These are phyloP conservation scores for Aspergillus ibericus DNA, from an alignment of 2,329 filamentous ascomycete genomes.

Conservation along the genomic window DNA sequence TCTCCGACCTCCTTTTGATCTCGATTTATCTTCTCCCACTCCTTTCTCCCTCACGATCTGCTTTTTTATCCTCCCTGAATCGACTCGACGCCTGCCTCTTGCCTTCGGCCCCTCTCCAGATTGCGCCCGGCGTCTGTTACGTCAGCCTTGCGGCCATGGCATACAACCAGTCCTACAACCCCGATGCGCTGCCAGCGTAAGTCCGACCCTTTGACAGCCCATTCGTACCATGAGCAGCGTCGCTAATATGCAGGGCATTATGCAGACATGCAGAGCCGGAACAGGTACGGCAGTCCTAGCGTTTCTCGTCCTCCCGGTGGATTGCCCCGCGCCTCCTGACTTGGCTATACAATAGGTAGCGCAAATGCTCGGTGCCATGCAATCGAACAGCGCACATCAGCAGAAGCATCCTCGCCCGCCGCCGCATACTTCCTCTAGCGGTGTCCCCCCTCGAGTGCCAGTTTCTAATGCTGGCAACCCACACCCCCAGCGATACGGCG, in stretches of 20 bases:
- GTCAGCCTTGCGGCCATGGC: conserved; percentile 64
- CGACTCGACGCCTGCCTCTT: conserved; percentile 2
- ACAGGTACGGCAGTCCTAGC: conserved; percentile 49
- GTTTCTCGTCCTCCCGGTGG: neutral
- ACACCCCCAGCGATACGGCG: conserved; percentile 18
- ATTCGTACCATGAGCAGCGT: neutral
- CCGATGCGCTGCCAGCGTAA: conserved; percentile 90
- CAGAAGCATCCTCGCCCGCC: conserved; percentile 32
- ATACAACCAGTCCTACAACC: conserved; percentile 90
- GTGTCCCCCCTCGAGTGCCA: conserved; percentile 27
- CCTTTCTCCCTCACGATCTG: neutral
- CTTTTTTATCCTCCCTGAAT: neutral
- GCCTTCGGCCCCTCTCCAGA: neutral
- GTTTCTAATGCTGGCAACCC: conserved; percentile 25
- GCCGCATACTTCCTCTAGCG: conserved; percentile 23
- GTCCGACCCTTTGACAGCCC: conserved; percentile 32
- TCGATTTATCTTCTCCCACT: neutral
- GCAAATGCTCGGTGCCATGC: conserved; percentile 44
- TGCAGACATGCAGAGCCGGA: conserved; percentile 73
- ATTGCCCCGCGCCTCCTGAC: conserved; percentile 11
- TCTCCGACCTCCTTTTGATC: conserved; percentile 5
- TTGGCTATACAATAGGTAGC: conserved; percentile 39
- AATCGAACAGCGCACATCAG: conserved; percentile 29
- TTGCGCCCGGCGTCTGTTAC: conserved; percentile 20
- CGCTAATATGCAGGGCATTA: conserved; percentile 18